phyloP scores from a whole-genome alignment of 345 rosid species.

The Mallotus nudiflorus region DNA sequence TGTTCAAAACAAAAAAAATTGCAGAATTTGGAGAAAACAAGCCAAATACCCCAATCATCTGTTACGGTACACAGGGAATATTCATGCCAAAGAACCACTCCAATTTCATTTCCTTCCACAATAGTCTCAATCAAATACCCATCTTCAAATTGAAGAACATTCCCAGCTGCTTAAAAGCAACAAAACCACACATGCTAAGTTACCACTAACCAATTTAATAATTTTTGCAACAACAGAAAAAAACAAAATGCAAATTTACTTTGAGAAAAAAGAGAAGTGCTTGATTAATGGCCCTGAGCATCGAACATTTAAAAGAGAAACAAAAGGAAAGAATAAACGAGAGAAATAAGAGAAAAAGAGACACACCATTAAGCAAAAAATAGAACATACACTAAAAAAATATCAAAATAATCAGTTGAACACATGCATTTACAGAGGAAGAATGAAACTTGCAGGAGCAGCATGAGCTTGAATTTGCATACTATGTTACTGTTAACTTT shows the following conservation, averaged over 20 bases:
- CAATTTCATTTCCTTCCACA: slow-evolving; percentile 82
- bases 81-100: slow-evolving; percentile 75
- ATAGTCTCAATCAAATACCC: slow-evolving; percentile 95
- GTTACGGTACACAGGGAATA: slow-evolving; percentile 55
- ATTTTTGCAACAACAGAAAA: slow-evolving; percentile 1
- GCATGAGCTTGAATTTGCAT: slow-evolving; percentile 78
- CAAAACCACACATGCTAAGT: no score
- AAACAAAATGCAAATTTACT: background rate
- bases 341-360: no score
- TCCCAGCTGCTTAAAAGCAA: slow-evolving; percentile 55
- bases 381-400: slow-evolving; percentile 4
- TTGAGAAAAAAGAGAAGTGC: slow-evolving; percentile 70
- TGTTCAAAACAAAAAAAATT: no score
- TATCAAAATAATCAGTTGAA: slow-evolving; percentile 3
- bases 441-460: slow-evolving; percentile 83
- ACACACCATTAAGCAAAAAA: background rate
- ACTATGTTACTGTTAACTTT: no score
- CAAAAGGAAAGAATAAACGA: no score
- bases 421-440: background rate
- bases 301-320: slow-evolving; percentile 20
- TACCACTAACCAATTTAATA: background rate
- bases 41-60: slow-evolving; percentile 43
- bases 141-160: slow-evolving; percentile 78
- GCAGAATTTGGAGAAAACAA: no score
- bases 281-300: slow-evolving; percentile 63